Percentiles rank a stretch among this genome's conserved stretches.
Conservation (phyloP, 805 yeast genomes). For the Pichia nakasei region DNA sequence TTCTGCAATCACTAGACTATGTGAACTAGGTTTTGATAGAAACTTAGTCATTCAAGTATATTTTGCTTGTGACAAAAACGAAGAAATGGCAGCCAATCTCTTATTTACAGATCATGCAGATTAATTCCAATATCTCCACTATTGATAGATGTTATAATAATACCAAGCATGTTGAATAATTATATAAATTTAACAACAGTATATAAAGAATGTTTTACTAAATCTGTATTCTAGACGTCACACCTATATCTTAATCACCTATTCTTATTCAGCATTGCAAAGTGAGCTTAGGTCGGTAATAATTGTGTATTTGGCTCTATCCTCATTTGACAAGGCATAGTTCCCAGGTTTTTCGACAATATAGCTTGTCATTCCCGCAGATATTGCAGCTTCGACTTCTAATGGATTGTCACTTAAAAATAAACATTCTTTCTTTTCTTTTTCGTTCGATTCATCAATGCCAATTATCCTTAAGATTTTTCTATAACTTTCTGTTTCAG, state of each 20-base stretch:
- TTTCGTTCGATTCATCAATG: conserved; percentile 15
- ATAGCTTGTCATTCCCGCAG: conserved; percentile 49
- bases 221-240: background rate
- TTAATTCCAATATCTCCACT: background rate
- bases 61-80: conserved; percentile 96
- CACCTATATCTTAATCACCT: background rate
- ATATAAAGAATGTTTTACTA: background rate
- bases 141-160: background rate
- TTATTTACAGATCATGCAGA: conserved; percentile 52
- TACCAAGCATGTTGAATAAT: background rate
- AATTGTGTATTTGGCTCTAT: conserved; percentile 18
- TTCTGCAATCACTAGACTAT: conserved; percentile 79
- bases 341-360: conserved; percentile 76
- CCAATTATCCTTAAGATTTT: conserved; percentile 35
- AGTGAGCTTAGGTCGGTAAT: conserved; percentile 26
- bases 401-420: conserved; percentile 75
- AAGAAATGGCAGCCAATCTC: conserved; percentile 91
- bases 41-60: conserved; percentile 84
- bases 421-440: conserved; percentile 29
- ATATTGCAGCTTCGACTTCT: conserved; percentile 70
- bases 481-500: conserved; percentile 45
- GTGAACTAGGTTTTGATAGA: conserved; percentile 90
- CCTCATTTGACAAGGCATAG: conserved; percentile 35
- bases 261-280: too few species aligned
- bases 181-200: background rate